These are phyloP conservation scores for Lepiota venenata DNA, from an alignment of 768 basidiomycete species.

Conservation along the genomic window DNA sequence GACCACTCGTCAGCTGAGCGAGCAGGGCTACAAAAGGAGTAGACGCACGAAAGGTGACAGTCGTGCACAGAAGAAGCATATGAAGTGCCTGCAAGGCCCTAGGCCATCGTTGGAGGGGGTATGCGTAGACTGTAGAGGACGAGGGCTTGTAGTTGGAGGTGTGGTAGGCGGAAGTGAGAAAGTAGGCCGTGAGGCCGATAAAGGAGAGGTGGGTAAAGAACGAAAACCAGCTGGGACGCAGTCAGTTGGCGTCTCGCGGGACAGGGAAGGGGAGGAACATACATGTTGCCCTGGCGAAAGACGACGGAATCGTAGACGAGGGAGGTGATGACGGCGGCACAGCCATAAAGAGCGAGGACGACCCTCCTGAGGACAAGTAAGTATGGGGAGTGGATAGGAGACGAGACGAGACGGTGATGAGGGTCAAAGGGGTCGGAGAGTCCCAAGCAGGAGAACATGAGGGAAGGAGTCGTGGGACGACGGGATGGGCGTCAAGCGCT, in stretches of 20 bases:
- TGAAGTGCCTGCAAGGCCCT: constrained; percentile 53
- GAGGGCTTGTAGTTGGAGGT: constrained; percentile 25
- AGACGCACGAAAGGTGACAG: constrained; percentile 56
- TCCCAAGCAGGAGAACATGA: constrained; percentile 5
- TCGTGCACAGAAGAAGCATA: constrained; percentile 44
- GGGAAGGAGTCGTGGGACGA: neutral
- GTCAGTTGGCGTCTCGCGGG: neutral
- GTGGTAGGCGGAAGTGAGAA: constrained; percentile 57
- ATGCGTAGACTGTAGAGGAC: constrained; percentile 29
- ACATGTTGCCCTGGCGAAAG: constrained; percentile 10
- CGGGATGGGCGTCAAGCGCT: neutral
- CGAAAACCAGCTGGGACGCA: constrained; percentile 45
- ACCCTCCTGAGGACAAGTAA: constrained; percentile 1
- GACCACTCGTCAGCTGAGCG: neutral
- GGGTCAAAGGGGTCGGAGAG: constrained; percentile 1
- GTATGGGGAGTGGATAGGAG: neutral
- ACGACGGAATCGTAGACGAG: constrained; percentile 7
- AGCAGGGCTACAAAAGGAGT: neutral
- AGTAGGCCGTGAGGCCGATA: constrained; percentile 60
- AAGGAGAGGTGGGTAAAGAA: constrained; percentile 67
- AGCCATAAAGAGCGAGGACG: neutral
- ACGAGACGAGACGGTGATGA: neutral
- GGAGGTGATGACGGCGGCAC: constrained; percentile 6
- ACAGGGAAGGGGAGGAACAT: neutral
- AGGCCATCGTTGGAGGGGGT: constrained; percentile 60